Evolutionary conservation across 495 filamentous ascomycete genomes (phyloP).

Genomic region (Penicillium antarcticum): DNA sequence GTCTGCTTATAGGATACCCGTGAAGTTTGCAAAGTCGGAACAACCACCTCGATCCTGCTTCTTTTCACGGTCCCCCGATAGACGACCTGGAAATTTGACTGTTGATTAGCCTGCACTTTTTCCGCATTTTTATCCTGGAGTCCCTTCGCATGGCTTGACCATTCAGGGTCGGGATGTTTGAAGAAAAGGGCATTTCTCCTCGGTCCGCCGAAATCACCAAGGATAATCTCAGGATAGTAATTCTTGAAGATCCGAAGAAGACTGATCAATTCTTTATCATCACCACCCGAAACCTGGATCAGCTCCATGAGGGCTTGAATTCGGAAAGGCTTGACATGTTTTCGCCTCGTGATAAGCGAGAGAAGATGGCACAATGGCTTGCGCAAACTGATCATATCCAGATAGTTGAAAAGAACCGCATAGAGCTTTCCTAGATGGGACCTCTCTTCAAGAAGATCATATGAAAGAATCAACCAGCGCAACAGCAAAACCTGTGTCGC

Average conservation of each 20-base stretch:
- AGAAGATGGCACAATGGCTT: constrained; percentile 72
- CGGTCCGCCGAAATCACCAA: constrained; percentile 55
- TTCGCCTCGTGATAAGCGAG: constrained; percentile 76
- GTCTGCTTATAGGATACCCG: constrained; percentile 49
- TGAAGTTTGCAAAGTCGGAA: constrained; percentile 74
- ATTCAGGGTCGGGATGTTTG: constrained; percentile 75
- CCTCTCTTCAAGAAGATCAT: constrained; percentile 68
- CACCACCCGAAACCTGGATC: constrained; percentile 37
- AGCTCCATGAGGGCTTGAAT: constrained; percentile 75
- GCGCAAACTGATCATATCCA: constrained; percentile 68
- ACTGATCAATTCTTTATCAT: constrained; percentile 72
- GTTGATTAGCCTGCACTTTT: constrained; percentile 22
- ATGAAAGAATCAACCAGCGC: constrained; percentile 77
- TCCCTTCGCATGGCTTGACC: constrained; percentile 63
- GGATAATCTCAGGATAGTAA: constrained; percentile 84
- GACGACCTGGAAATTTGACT: constrained; percentile 42
- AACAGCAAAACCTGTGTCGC: constrained; percentile 65
- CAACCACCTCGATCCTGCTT: constrained; percentile 44
- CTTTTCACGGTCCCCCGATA: constrained; percentile 43
- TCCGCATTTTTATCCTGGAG: constrained; percentile 59
- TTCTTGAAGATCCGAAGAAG: constrained; percentile 83
- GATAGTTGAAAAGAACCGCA: constrained; percentile 73
- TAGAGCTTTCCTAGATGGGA: constrained; percentile 67
- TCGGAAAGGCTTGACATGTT: constrained; percentile 80
- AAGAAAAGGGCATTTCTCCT: constrained; percentile 37